phyloP scores from a whole-genome alignment of 2,329 filamentous ascomycete genomes.

The Clarireedia paspali region DNA sequence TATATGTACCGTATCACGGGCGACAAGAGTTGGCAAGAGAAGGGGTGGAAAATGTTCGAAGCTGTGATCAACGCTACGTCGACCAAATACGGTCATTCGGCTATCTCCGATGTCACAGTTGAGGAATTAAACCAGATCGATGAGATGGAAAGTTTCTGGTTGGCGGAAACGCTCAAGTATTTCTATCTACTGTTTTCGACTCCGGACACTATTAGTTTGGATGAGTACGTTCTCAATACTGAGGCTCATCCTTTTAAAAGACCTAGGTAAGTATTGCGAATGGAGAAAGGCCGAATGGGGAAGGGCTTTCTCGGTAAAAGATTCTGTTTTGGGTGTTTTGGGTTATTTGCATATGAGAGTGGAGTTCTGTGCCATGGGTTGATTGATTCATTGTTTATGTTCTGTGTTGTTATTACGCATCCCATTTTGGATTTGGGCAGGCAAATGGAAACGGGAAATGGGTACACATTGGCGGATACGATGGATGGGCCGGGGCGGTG shows the following conservation, averaged over 20 bases:
- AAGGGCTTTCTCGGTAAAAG: too few relatives aligned
- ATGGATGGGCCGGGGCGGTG: too few relatives aligned
- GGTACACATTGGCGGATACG: too few relatives aligned
- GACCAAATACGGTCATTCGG: constrained; percentile 61
- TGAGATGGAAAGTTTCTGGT: constrained; percentile 84
- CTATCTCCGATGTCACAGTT: constrained; percentile 55
- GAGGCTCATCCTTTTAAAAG: constrained; percentile 32
- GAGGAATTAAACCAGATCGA: constrained; percentile 40
- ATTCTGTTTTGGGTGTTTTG: too few relatives aligned
- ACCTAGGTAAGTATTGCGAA: constrained; percentile 10
- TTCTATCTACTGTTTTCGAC: constrained; percentile 77
- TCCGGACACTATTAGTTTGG: constrained; percentile 53
- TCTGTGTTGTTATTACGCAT: too few relatives aligned
- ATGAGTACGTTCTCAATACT: constrained; percentile 54
- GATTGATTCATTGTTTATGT: too few relatives aligned
- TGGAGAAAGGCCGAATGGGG: too few relatives aligned
- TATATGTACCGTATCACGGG: constrained; percentile 88
- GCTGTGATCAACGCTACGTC: constrained; percentile 59
- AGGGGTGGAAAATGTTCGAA: constrained; percentile 81
- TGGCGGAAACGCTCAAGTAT: constrained; percentile 87
- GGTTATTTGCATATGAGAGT: too few relatives aligned
- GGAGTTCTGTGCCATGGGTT: too few relatives aligned
- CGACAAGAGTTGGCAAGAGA: constrained; percentile 65
- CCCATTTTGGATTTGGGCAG: too few relatives aligned
- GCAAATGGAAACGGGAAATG: too few relatives aligned